Evolutionary conservation across 257 asterid genomes (phyloP), one percentile per base, ranked within the genome.

Genomic region (Nicotiana tabacum): DNA sequence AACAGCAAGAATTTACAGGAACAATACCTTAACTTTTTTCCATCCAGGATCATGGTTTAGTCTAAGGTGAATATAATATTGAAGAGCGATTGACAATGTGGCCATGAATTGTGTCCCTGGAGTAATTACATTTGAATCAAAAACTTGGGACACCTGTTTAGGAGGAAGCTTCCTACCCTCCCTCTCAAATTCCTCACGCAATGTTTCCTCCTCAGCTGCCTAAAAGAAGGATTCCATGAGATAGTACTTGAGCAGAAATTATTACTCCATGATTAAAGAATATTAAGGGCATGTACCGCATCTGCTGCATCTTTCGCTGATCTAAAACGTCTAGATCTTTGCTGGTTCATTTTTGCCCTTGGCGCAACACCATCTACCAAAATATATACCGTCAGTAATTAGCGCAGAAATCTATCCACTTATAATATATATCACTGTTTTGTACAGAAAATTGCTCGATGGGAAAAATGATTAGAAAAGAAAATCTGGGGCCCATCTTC

Each of bases 311-410:
- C 92, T 67, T 86, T 90, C 0, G 96, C 88, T 2, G 91, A 29
- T 39, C 90, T 78, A 84, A 90, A 93, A 35, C 97, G 83, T 24
- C 97, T 62, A 3, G 89, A 48, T 65, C 97, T 39, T 13, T 88
- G 92, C 27, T 88, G 93, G 77, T 93, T 91, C 96, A 91, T 90
- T 61, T 93, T 93, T 0, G 97, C 97, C 61, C 95, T 86, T 1
- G 97, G 94, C 32, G 96, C 96, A 53, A 90, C 96, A 9, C 97
- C 96, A 83, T 93, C 96, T 93, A 87, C 77, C 33, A n/a, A 56
- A 9, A 39, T 76, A 48, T 24, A 74, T 27, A 32, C 62, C 4
- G 29, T 76, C 65, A 16, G 46, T 15, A 76, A 51, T 3, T 51
- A 15, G 80, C 46, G 15, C 62, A 48, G 46, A 51, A 51, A 51